A percentile compares a stretch with the other conserved stretches of the same genome.
Evolutionary conservation across 225 moss, liverwort and hornwort species (phyloP).

Genomic region (Antitrichia curtipendula): DNA sequence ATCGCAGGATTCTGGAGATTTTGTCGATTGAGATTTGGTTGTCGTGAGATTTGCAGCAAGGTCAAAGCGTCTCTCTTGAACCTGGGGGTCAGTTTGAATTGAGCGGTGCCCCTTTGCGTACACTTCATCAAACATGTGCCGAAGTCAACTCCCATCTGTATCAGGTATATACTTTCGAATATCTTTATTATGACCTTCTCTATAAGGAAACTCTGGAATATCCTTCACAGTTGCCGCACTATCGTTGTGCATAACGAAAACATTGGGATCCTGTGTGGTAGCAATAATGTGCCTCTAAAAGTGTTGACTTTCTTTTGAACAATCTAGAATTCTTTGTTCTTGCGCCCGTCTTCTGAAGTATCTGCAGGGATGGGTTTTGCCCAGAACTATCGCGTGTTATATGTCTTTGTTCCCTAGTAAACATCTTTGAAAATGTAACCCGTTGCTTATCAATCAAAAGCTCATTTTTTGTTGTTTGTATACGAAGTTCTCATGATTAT

Average conservation of each 20-base stretch:
- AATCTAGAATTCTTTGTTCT: neutral
- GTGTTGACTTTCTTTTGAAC: neutral
- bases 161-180: constrained; percentile 35
- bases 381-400: neutral
- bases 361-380: neutral
- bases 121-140: constrained; percentile 84
- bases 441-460: neutral
- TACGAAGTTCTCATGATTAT: neutral
- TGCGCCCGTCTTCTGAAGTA: neutral
- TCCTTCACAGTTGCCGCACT: neutral
- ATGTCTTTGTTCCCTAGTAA: neutral
- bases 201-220: neutral
- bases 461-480: neutral
- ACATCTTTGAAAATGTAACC: neutral
- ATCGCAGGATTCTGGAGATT: neutral
- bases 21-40: neutral
- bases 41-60: constrained; percentile 25
- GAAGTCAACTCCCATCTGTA: constrained; percentile 93
- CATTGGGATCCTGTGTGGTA: neutral
- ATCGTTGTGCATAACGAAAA: neutral
- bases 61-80: constrained; percentile 88
- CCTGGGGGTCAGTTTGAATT: constrained; percentile 97
- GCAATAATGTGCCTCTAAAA: neutral
- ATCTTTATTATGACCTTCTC: neutral
- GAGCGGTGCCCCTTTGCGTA: constrained; percentile 84